Evolutionary conservation across 1,139 yeast genomes (phyloP), one percentile per base, ranked within the genome.

Genomic region (Blastobotrys indianensis): DNA sequence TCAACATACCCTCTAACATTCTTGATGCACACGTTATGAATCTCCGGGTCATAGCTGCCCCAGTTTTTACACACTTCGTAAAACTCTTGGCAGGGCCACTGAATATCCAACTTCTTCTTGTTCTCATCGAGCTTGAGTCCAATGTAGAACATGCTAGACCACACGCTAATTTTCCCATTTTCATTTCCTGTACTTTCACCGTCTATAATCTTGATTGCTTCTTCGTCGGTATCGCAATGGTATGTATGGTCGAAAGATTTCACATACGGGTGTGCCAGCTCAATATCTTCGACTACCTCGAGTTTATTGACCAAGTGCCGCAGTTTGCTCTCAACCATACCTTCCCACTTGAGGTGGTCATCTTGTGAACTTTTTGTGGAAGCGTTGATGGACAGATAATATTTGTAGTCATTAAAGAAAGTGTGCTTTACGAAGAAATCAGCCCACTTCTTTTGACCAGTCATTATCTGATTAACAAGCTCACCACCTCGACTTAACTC

Each of bases 41-140:
- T 65, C 37, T 77, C 76, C 47, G 76, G 82, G 54, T 82, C 77
- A 58, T 76, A 92, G 34, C 73, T 72, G 11, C 74, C 71, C 80
- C 92, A 86, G 34, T 79, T 74, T 55, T 86, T 81, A 64, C 97
- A 86, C 13, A 87, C 68, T 44, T 75, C 80, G 65, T 75, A 86
- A 62, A 90, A 92, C 51, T 92, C 98, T 15, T 87, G 76, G 61
- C 97, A 90, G 8, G 97, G 97, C 55, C 82, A 76, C 57, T 87
- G 95, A 44, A 92, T 84, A 61, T 92, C 97, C 51, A 92, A 73
- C 57, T 81, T 82, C 46, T 68, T 66, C 37, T 62, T 55, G 58
- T 63, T 56, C 46, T 67, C 67, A 51, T 71, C 74, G 32, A 90
- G 73, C 37, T 82, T 81, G 43, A 92, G 68, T 0, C 97, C 98